Evolutionary conservation across 2,329 filamentous ascomycete genomes (phyloP), one percentile per base, ranked within the genome.

Genomic region (Eurotiales sp.): DNA sequence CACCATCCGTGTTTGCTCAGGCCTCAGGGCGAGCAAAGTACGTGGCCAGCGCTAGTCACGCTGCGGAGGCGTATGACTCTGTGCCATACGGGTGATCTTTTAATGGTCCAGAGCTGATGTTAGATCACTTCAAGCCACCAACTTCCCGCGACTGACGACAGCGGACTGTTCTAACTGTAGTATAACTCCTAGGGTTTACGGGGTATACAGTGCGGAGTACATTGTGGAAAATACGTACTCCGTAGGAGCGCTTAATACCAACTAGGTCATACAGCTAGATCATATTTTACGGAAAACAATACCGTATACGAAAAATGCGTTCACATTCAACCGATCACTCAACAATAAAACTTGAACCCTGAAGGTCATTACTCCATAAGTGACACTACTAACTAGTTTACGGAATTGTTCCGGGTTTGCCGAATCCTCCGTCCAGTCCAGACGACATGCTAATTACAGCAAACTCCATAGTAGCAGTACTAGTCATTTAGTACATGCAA

Each of bases 311-410:
- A 37, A 8, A 37, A 5, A 5, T 27, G 5, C 5, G 15, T 19
- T 12, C n/a, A n/a, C 15, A 11, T 21, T 15, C 34, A 37, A 19
- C 15, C 17, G 34, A 37, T 3, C 29, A 37, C 29, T 21, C 6
- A n/a, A 37, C 36, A 48, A 40, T 25, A 40, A 47, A 5, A 34
- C 46, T 11, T 48, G 46, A 48, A 48, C 46, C 46, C 46, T 48
- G 46, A 48, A 48, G 39, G 21, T 19, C 25, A 22, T 40, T 25
- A 47, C 37, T 40, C n/a, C n/a, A n/a, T n/a, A n/a, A n/a, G n/a
- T n/a, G n/a, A n/a, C n/a, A n/a, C 14, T 10, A 36, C 14, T 17
- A 8, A 27, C 6, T 12, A 14, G 7, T 17, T 29, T 19, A 23
- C 32, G 15, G 8, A 29, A 29, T 39, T 12, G 25, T 40, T 23